Percentiles rank a stretch among this genome's conserved stretches.
phyloP scores from a whole-genome alignment of 2,329 filamentous ascomycete species.

The Penicillium sp. region DNA sequence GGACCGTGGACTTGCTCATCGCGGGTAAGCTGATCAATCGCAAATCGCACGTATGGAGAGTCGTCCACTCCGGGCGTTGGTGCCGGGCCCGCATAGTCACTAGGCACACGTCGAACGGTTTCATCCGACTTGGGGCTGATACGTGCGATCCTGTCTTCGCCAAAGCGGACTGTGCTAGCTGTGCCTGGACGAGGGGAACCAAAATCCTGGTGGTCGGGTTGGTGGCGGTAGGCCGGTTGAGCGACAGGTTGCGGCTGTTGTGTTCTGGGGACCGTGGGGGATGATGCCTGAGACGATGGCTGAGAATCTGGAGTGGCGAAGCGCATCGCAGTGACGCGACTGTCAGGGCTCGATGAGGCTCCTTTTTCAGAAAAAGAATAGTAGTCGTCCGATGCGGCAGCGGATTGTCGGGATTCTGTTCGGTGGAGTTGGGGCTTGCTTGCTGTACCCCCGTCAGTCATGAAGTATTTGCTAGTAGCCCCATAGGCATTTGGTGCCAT shows the following conservation, averaged over 20 bases:
- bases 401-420: conserved; percentile 51
- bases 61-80: conserved; percentile 80
- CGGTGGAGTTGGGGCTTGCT: conserved; percentile 50
- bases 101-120: conserved; percentile 29
- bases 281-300: conserved; percentile 34
- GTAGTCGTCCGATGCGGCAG: conserved; percentile 54
- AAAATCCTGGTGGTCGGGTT: conserved; percentile 8
- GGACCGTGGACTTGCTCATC: conserved; percentile 67
- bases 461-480: too few relatives aligned
- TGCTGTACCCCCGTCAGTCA: conserved; percentile 34
- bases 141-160: conserved; percentile 25
- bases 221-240: conserved; percentile 11
- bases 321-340: conserved; percentile 43
- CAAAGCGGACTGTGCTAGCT: conserved; percentile 33
- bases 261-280: conserved; percentile 33
- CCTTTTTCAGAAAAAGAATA: conserved; percentile 51
- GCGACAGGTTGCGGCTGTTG: conserved; percentile 22
- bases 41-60: conserved; percentile 85
- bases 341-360: conserved; percentile 41
- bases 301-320: conserved; percentile 52
- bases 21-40: conserved; percentile 82
- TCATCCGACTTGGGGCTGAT: conserved; percentile 31
- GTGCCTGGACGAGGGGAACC: conserved; percentile 25
- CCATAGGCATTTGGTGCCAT: too few relatives aligned
- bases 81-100: conserved; percentile 43